Evolutionary conservation across 129 eudicot genomes (phyloP), one percentile per base, ranked within the genome.

Genomic region (Chrysanthemum lavandulifolium): DNA sequence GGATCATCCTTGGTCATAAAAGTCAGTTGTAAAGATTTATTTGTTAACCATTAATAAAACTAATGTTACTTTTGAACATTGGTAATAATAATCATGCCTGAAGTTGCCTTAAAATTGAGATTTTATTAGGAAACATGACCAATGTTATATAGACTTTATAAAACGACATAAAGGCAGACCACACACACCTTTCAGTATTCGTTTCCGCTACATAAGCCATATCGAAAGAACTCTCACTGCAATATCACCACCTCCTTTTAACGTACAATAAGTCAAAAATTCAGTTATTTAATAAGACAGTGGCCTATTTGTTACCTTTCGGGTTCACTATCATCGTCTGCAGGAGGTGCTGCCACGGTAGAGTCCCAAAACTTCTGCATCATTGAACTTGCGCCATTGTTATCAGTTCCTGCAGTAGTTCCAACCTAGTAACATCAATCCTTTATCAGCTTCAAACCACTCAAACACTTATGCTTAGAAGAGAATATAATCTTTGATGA

Each of bases 331-430:
- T 88, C 99, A 31, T 92, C 95, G 72, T 95, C 99, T 51, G 67
- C 72, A 33, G 96, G 95, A 80, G 85, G 60, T 75, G 84, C 72
- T 47, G 83, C 91, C 96, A 88, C 86, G 14, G 97, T 94, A 66
- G 98, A 90, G 74, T 90, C 99, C 99, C 97, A 95, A 80, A 95
- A 95, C 43, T 84, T 88, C 80, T 95, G 97, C 97, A 95, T 84
- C 99, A 88, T 82, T 58, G 84, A 81, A 77, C 72, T 83, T 75
- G 99, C 81, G 40, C 86, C 93, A 58, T 90, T 96, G 71, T 72
- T 88, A 79, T 78, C 90, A 47, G 78, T 84, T 71, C 96, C 99
- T 23, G 86, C 82, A 45, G 96, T 68, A 83, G 54, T 88, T 67
- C 99, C 99, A 56, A 90, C 88, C 99, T 52, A 47, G 19, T 13